These are phyloP conservation scores for Peronospora farinosa DNA, from an alignment of 352 stramenopile genomes.

Conservation along the genomic window DNA sequence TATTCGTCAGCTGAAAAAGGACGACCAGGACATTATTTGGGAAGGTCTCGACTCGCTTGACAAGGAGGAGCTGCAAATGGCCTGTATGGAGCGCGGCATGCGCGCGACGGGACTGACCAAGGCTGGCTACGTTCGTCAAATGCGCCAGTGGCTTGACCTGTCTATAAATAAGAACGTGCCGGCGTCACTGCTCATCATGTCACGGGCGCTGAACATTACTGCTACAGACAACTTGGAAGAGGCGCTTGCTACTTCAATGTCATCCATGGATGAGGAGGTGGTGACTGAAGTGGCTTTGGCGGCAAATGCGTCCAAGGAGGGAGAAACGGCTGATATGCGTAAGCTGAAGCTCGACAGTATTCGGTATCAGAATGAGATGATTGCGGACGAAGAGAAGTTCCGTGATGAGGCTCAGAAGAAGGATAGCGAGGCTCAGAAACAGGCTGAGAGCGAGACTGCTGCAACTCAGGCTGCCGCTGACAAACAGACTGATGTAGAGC, in stretches of 20 bases:
- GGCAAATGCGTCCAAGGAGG: constrained; percentile 58
- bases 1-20: constrained; percentile 92
- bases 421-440: constrained; percentile 68
- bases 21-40: constrained; percentile 98
- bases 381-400: constrained; percentile 88
- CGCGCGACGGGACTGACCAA: constrained; percentile 93
- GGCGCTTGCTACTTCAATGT: constrained; percentile 84
- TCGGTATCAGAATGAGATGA: constrained; percentile 94
- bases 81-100: constrained; percentile 97
- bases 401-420: constrained; percentile 80
- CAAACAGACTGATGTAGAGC: constrained; percentile 29
- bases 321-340: constrained; percentile 59
- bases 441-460: constrained; percentile 55
- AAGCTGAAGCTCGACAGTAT: constrained; percentile 89
- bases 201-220: constrained; percentile 94
- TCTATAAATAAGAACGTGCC: constrained; percentile 98
- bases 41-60: constrained; percentile 96
- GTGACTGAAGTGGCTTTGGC: constrained; percentile 82
- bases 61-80: constrained; percentile 95
- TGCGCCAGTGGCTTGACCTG: constrained; percentile 97
- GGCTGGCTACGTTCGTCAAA: constrained; percentile 91
- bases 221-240: constrained; percentile 74
- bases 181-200: constrained; percentile 98
- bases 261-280: constrained; percentile 82
- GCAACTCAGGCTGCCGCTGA: constrained; percentile 29